Conservation (phyloP, 2,329 filamentous ascomycete species). For the Kalaharituber pfeilii region DNA sequence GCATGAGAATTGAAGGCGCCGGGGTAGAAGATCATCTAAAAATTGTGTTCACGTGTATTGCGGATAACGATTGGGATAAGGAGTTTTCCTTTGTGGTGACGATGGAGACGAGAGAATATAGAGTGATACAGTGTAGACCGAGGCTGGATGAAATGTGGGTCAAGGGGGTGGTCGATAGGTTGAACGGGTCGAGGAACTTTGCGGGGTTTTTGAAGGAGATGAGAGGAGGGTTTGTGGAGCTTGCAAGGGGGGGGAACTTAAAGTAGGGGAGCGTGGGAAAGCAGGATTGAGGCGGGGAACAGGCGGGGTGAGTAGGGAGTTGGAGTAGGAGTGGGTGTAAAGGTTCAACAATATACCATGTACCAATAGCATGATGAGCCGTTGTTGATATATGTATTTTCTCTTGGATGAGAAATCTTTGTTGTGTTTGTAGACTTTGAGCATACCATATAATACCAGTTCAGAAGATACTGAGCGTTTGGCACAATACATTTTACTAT, state of each 20-base stretch:
- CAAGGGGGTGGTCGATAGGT: slow-evolving; percentile 54
- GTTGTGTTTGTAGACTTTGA: too few species aligned
- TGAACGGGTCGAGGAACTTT: slow-evolving; percentile 67
- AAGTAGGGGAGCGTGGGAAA: background rate
- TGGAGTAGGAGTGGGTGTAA: background rate
- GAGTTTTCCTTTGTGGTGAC: slow-evolving; percentile 90
- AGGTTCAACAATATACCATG: too few species aligned
- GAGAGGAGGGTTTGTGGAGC: slow-evolving; percentile 47
- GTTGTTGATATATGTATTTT: too few species aligned
- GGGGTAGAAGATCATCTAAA: slow-evolving; percentile 70
- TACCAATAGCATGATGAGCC: too few species aligned
- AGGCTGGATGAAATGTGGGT: slow-evolving; percentile 50
- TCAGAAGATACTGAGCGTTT: too few species aligned
- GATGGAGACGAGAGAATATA: slow-evolving; percentile 62
- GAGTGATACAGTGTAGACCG: slow-evolving; percentile 58
- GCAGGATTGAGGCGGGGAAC: too few species aligned
- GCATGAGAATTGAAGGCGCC: slow-evolving; percentile 74
- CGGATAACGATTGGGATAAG: slow-evolving; percentile 70
- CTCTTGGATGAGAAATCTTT: too few species aligned
- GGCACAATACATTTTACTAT: too few species aligned
- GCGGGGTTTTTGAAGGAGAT: slow-evolving; percentile 61
- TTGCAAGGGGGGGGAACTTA: background rate
- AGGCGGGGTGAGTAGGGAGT: background rate
- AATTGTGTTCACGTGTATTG: slow-evolving; percentile 74
- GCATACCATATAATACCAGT: too few species aligned